These are phyloP conservation scores for Raffaelea ambrosiae DNA, from an alignment of 2,329 filamentous ascomycete species.

Conservation along the genomic window DNA sequence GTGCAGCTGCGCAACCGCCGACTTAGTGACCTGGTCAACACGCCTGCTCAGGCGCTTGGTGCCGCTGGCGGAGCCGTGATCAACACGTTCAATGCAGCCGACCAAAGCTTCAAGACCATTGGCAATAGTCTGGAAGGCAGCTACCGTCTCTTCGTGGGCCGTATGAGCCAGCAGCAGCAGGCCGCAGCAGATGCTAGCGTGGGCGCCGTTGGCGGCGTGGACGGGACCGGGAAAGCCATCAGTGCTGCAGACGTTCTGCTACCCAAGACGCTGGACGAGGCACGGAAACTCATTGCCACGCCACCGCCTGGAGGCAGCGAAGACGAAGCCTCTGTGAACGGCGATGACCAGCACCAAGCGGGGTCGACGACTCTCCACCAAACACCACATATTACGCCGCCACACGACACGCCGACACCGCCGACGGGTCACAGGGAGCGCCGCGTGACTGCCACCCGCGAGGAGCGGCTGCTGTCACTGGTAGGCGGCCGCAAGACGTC, in stretches of 20 bases:
- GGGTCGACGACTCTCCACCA: conserved; percentile 16
- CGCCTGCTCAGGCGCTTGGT: conserved; percentile 71
- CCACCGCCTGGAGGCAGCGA: conserved; percentile 50
- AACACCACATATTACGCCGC: not conserved
- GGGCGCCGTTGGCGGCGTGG: not conserved
- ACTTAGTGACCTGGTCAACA: conserved; percentile 78
- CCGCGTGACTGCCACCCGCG: conserved; percentile 22
- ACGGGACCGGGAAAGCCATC: not conserved
- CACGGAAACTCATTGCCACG: conserved; percentile 76
- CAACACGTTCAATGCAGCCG: conserved; percentile 79
- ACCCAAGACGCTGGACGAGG: conserved; percentile 88
- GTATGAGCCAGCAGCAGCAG: conserved; percentile 61
- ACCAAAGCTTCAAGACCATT: conserved; percentile 87
- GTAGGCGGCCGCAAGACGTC: conserved; percentile 49
- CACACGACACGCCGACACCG: not conserved
- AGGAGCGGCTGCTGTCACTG: conserved; percentile 62
- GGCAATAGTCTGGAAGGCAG: conserved; percentile 84
- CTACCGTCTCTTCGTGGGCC: conserved; percentile 87
- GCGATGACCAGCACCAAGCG: conserved; percentile 42
- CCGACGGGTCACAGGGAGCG: not conserved
- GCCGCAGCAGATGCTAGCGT: conserved; percentile 1
- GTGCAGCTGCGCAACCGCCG: conserved; percentile 59
- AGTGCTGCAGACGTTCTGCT: conserved; percentile 44
- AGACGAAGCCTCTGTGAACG: conserved; percentile 52
- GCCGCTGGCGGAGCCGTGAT: conserved; percentile 78